Evolutionary conservation across 2,329 filamentous ascomycete genomes (phyloP), one percentile per base, ranked within the genome.

Genomic region (Ceratocystis papillata): DNA sequence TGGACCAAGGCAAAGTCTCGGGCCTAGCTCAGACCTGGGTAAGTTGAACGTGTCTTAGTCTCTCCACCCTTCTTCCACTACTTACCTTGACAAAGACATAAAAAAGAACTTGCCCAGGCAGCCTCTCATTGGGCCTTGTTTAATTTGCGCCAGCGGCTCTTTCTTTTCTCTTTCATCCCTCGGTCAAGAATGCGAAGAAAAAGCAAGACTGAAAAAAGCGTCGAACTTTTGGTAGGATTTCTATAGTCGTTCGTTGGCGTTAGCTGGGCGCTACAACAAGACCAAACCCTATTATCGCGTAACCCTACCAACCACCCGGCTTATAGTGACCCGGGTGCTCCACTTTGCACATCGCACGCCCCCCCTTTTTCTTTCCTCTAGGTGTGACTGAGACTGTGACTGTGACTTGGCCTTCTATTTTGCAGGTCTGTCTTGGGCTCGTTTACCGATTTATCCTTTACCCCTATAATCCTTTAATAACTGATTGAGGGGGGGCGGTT

Each of bases 381-480:
- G 48, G 20, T 25, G 48, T 53, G 48, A 53, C 48, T 22, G 48
- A 41, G 37, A 41, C 37, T 41, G 37, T 41, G 37, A 41, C 12
- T 41, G 37, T 41, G 37, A 41, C 37, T 41, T 41, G 37, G 37
- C 37, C 37, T 41, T 10, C 37, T 41, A 41, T 41, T 41, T 41
- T 41, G 37, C 37, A 41, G 10, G 37, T 41, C 10, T 53, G 53
- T 59, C 53, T 59, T 59, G 53, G 53, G 28, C 22, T 59, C 28
- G 53, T 59, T 59, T 59, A 59, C 25, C 53, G 28, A 33, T 20
- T 20, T 59, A 59, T 30, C 53, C 28, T 30, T 59, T 59, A 59
- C 53, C 53, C 53, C 53, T 59, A 59, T 59, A 59, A 59, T 59
- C 53, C 53, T 59, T 59, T 59, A 59, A 59, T 59, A 15, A 59